Conservation (phyloP, 1,139 yeast genomes). For the Kazachstania sp. region DNA sequence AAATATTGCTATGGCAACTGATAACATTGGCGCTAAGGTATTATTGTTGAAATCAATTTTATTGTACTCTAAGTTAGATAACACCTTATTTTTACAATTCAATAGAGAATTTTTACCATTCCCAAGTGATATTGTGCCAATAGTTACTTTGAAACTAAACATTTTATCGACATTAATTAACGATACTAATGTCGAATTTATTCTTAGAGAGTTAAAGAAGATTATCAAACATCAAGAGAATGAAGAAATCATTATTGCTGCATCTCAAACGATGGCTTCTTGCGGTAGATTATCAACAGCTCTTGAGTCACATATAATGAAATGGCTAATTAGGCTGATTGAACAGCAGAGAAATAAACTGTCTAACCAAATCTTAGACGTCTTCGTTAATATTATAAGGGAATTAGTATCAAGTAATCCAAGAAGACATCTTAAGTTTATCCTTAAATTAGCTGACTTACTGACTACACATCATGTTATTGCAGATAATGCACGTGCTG, state of each 20-base stretch:
- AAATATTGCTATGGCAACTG: slow-evolving; percentile 31
- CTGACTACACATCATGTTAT: slow-evolving; percentile 14
- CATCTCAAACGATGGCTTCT: slow-evolving; percentile 51
- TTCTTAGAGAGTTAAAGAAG: slow-evolving; percentile 63
- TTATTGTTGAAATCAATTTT: slow-evolving; percentile 40
- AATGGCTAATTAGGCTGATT: slow-evolving; percentile 41
- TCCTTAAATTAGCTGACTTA: slow-evolving; percentile 35
- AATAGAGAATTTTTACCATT: slow-evolving; percentile 48
- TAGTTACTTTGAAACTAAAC: slow-evolving; percentile 51
- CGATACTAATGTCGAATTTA: slow-evolving; percentile 41
- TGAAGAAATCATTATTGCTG: slow-evolving; percentile 39
- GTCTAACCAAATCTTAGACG: slow-evolving; percentile 40
- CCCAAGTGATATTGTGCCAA: slow-evolving; percentile 45
- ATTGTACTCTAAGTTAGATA: slow-evolving; percentile 36
- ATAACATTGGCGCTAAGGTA: slow-evolving; percentile 32
- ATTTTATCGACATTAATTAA: slow-evolving; percentile 53
- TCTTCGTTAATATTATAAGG: slow-evolving; percentile 61
- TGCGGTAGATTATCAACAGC: slow-evolving; percentile 39
- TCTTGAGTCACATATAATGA: slow-evolving; percentile 32
- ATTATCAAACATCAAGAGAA: slow-evolving; percentile 41
- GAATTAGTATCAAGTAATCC: slow-evolving; percentile 62
- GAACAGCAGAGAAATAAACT: slow-evolving; percentile 17
- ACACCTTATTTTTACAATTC: slow-evolving; percentile 40
- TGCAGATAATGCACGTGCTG: slow-evolving; percentile 55
- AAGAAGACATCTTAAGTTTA: slow-evolving; percentile 34